Evolutionary conservation across 441 rosid species (phyloP).

Genomic region (Hura crepitans): DNA sequence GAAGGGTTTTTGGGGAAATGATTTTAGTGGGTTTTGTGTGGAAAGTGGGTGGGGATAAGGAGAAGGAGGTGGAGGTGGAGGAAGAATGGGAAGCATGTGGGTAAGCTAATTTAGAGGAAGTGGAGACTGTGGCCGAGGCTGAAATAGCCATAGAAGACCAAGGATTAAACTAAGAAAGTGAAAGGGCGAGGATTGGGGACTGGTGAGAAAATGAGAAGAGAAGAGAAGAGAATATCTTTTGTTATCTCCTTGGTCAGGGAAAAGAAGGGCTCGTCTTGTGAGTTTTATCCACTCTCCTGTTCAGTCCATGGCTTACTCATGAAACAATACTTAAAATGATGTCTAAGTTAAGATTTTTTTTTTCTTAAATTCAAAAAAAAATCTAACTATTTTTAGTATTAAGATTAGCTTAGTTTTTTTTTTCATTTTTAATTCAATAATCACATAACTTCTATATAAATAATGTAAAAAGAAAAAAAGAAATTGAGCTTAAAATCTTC

Average conservation of each 20-base stretch:
- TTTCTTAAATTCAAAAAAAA: too few species aligned
- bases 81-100: conserved; percentile 27
- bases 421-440: too few species aligned
- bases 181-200: not conserved
- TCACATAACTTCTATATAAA: too few species aligned
- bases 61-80: conserved; percentile 18
- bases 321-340: not conserved
- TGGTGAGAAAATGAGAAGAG: not conserved
- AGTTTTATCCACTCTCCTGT: conserved; percentile 25
- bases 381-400: too few species aligned
- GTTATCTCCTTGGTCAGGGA: conserved; percentile 32
- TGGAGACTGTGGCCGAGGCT: conserved; percentile 34
- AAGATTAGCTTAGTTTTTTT: too few species aligned
- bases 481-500: too few species aligned
- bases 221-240: conserved; percentile 20
- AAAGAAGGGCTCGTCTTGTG: conserved; percentile 24
- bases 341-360: not conserved
- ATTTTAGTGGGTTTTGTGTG: conserved; percentile 19
- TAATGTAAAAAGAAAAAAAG: too few species aligned
- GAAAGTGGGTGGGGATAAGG: not conserved
- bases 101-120: conserved; percentile 33
- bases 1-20: conserved; percentile 30
- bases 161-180: not conserved
- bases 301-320: not conserved
- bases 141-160: conserved; percentile 42